Evolutionary conservation across 345 rosid species (phyloP).

Genomic region (Theobroma cacao): DNA sequence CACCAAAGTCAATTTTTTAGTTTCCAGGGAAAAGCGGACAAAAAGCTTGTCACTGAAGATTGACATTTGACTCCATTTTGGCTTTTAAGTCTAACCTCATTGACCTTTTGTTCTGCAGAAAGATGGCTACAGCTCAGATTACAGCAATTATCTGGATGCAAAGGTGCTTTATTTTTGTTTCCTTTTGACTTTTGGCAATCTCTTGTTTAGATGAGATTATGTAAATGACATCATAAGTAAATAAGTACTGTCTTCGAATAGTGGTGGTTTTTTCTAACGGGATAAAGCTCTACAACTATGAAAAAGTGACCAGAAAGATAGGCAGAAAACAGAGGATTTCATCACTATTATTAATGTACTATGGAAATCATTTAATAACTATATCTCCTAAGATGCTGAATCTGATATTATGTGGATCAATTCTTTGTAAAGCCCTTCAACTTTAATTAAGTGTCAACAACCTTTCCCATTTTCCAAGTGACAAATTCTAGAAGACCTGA

Average conservation of each 20-base stretch:
- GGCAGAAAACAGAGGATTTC: neutral
- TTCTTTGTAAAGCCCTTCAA: neutral
- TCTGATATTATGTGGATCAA: neutral
- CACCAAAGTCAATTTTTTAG: neutral
- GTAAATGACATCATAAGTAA: neutral
- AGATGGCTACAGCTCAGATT: slow-evolving; percentile 83
- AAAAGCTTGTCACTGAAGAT: neutral
- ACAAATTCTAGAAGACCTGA: neutral
- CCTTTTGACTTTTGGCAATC: neutral
- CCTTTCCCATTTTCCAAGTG: neutral
- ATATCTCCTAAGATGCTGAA: neutral
- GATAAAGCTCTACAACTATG: neutral
- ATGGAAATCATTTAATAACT: neutral
- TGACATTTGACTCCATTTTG: neutral
- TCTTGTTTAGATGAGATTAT: neutral
- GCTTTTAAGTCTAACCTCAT: slow-evolving; percentile 17
- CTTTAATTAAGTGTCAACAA: neutral
- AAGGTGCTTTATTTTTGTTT: slow-evolving; percentile 49
- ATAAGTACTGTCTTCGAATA: neutral
- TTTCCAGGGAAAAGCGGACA: neutral
- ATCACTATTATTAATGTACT: neutral
- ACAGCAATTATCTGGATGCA: slow-evolving; percentile 80
- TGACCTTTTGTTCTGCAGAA: slow-evolving; percentile 53
- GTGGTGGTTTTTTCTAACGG: neutral
- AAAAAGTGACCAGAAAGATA: neutral